Base-by-base conservation (phyloP, 2,329 filamentous ascomycete genomes). In the Ophiostoma fasciatum region DNA sequence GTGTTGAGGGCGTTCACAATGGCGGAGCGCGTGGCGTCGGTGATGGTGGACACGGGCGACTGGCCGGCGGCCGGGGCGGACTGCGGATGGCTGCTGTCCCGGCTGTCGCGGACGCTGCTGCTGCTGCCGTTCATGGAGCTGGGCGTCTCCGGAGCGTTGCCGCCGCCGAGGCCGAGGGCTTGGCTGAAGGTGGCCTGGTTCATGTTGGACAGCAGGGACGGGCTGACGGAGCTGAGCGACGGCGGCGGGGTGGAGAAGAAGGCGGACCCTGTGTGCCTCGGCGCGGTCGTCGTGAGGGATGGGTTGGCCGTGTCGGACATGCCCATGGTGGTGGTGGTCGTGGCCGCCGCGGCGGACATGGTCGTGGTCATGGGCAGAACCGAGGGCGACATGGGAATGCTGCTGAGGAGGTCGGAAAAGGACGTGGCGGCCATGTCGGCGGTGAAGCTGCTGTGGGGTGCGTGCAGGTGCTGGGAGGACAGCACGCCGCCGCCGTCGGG, bases 201-300 rank as follows among this genome's bases (percentile, higher is more conserved):
- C 45, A 75, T 65, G 54, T 74, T 76, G 46, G 77, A 71, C 59
- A 85, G 68, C 50, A 78, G 62, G 45, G 78, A 71, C 39, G 78
- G 77, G 58, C 78, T 84, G 58, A 85, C 64, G 43, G 78, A 76
- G 53, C 68, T 77, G 62, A 88, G 68, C 42, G 72, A 74, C 31
- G 80, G 73, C 44, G 82, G 79, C 42, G 83, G 79, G 20, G 82
- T 81, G 44, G 82, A 78, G 51, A 92, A 82, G 54, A 79, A 83
- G 46, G 75, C 68, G 54, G n/a, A n/a, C n/a, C n/a, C n/a, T n/a
- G n/a, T n/a, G n/a, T n/a, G n/a, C n/a, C n/a, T 90, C 82, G 54
- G 72, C 73, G 18, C n/a, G 7, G 27, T 17, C 2, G 28, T 19
- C 9, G 28, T 31, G 21, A 35, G 5, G 17, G 29, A 17, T 21